Evolutionary conservation across 768 basidiomycete genomes (phyloP), one percentile per base, ranked within the genome.

Genomic region (Infundibulicybe gibba): DNA sequence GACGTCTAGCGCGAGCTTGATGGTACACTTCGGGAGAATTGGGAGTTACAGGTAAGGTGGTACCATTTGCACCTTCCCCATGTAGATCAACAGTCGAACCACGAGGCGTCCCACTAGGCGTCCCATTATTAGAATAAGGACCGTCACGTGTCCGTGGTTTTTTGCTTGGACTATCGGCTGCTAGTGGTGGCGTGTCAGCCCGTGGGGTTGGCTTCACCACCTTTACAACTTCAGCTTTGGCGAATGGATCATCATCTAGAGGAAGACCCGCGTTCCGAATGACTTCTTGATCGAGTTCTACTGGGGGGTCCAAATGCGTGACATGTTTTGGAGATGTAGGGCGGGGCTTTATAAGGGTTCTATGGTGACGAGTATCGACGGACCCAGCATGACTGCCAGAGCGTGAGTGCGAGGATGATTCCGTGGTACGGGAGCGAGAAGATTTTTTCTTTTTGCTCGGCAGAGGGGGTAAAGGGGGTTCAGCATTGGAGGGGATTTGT

Each of bases 191-290:
- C 6, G 19, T 43, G 21, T 43, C 45, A 35, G 49, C 47, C 30
- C 41, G 45, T 14, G 49, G 54, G 10, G 44, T 37, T 30, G 57
- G 58, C 41, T 61, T 65, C 32, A 79, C 31, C 67, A 84, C 58
- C 55, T 58, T 75, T 6, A 83, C 80, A 14, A 77, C 80, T 34
- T 75, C 73, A 0, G 59, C 62, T 54, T 74, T 75, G 9, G 81
- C 81, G 60, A 84, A 83, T 3, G 82, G 76, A 57, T 79, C 78
- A 42, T 73, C 74, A 38, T 74, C 71, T 34, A 74, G 59, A 20
- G 70, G 66, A 5, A 77, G 58, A 6, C 70, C 71, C 19, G 65
- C 62, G 43, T 61, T 57, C 19, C 60, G 46, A 14, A 62, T 61
- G 3, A 57, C 53, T n/a, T 58, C 56, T 8, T 60, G 58, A 17